Base-by-base conservation (phyloP, 2,329 filamentous ascomycete species). In the Pezizomycotina sp. region DNA sequence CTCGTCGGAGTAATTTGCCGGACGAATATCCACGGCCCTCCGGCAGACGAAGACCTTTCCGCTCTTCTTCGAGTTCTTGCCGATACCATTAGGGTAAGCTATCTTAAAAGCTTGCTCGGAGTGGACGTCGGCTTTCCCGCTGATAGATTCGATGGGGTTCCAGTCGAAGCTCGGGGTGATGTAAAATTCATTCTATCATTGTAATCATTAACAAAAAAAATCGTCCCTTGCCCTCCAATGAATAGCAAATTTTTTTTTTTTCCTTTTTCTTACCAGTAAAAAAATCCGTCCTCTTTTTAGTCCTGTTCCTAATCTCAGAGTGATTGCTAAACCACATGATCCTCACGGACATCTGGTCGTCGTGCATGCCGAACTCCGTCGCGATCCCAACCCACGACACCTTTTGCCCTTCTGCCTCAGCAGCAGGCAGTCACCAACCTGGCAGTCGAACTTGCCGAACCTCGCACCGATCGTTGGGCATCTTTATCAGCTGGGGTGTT, bases 271-370 rank as follows among this genome's bases (percentile, higher is more conserved):
- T 61, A 78, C 72, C 53, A n/a, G 70, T 70, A 34, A 91, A 57
- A 41, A 71, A 81, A 58, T 98, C 89, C 8, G 63, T 67, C 52
- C 82, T 66, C 60, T 89, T 92, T 59, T 80, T 86, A 39, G 72
- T 69, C 53, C 75, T 77, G 50, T 80, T 89, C 18, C 76, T 71
- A 43, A 93, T 81, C 58, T 95, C 86, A 52, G 77, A 79, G 51
- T 92, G 79, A 0, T 80, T 82, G 0, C 80, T 83, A 55, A 98
- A 93, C 89, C 89, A 98, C 67, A 93, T 76, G 53, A 98, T 89
- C 45, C 77, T 78, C 36, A 79, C 86, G 16, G 75, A 73, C 63
- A 82, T 93, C 27, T 77, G 69, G 3, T 72, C 74, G 8, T 77
- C 74, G 13, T 79, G 68, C 28, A 77, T 74, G 20, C 74, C 70